Evolutionary conservation across 495 filamentous ascomycete species (phyloP).

Genomic region (Lasiosphaeria miniovina): DNA sequence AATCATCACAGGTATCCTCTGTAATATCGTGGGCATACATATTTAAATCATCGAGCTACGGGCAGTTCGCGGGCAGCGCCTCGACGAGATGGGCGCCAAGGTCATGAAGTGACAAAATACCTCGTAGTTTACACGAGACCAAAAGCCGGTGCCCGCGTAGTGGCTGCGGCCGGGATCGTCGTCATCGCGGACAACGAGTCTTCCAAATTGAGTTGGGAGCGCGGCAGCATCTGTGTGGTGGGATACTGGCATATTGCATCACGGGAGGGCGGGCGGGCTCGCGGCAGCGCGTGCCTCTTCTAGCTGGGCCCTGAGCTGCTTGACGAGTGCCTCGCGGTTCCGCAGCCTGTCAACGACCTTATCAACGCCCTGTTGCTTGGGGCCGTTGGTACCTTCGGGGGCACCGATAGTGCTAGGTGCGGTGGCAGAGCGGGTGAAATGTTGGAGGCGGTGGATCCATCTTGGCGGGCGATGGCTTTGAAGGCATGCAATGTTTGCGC

Average conservation of each 20-base stretch:
- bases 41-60: constrained; percentile 44
- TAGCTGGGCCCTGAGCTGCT: constrained; percentile 51
- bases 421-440: too few relatives aligned
- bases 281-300: constrained; percentile 28
- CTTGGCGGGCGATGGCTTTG: constrained; percentile 41
- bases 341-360: constrained; percentile 52
- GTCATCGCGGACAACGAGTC: constrained; percentile 35
- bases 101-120: constrained; percentile 24
- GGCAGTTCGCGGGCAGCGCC: neutral
- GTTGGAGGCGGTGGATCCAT: constrained; percentile 46
- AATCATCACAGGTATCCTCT: constrained; percentile 35
- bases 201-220: constrained; percentile 3
- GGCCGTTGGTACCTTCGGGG: constrained; percentile 11
- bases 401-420: constrained; percentile 15
- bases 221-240: neutral
- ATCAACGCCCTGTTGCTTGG: constrained; percentile 19
- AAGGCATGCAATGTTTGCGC: constrained; percentile 53
- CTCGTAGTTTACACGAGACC: constrained; percentile 53
- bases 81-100: neutral
- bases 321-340: constrained; percentile 53
- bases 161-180: constrained; percentile 29
- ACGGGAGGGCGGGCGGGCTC: neutral
- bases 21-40: constrained; percentile 34
- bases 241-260: constrained; percentile 23
- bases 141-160: constrained; percentile 53